Base-by-base conservation (phyloP, 768 basidiomycete genomes). In the Cystofilobasidium macerans region DNA sequence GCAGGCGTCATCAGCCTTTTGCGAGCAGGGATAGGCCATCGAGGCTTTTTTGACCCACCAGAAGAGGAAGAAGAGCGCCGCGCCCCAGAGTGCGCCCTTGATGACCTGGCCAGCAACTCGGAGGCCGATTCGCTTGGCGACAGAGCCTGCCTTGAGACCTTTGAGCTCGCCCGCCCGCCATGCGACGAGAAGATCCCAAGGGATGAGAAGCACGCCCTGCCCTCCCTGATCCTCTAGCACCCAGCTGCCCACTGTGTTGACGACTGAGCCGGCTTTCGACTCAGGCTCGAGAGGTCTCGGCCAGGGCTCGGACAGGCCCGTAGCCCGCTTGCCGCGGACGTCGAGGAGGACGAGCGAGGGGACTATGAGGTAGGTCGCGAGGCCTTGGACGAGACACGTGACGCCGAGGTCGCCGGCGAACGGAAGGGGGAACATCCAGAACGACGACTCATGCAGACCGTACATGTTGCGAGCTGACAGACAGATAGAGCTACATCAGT, bases 371-470 rank as follows among this genome's bases (percentile, higher is more conserved):
- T 58, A 68, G 3, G 67, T 68, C 24, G 57, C 57, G 20, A 63
- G 33, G 8, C 67, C 67, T 42, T 68, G 67, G 38, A 68, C 62
- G 26, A 68, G 61, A 30, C 61, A 64, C 12, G 67, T 67, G 22
- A 67, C 59, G 22, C 61, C 67, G 32, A 62, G 61, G 28, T 68
- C 67, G 26, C 67, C 67, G 36, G 67, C 67, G 57, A 63, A 57
- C 20, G 67, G 67, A 1, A 68, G 57, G 9, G 67, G 67, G 45
- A 68, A 68, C 22, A 48, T 38, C 67, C 67, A 68, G 48, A 68
- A 68, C 16, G 40, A 36, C 16, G 67, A 58, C 13, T 68, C 58
- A 51, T 48, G 57, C 14, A 14, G 3, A 30, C 62, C 61, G 30
- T 68, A 68, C 67, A 67, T 67, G 65, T 57, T 61, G 18, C 54